These are phyloP conservation scores for Aspergillus novoparasiticus DNA, from an alignment of 2,329 filamentous ascomycete species.

Conservation along the genomic window DNA sequence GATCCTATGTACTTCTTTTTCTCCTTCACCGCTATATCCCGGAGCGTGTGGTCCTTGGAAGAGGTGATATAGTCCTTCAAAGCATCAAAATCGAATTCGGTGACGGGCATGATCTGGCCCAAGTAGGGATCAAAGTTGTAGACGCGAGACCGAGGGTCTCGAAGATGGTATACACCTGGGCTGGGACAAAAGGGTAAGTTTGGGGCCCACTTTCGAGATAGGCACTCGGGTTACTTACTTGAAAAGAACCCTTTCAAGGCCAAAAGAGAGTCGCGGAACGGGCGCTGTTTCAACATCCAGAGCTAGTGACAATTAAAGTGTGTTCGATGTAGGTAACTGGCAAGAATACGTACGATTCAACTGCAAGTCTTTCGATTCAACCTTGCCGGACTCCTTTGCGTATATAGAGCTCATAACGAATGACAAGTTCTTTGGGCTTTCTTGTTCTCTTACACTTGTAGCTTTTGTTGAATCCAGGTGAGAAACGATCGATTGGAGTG, in stretches of 20 bases:
- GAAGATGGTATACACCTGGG: constrained; percentile 85
- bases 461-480: constrained; percentile 5
- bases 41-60: constrained; percentile 75
- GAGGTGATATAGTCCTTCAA: constrained; percentile 88
- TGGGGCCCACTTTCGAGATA: background rate
- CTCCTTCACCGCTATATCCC: constrained; percentile 66
- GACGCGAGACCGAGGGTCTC: constrained; percentile 82
- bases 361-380: constrained; percentile 5
- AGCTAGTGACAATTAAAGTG: constrained; percentile 26
- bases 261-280: constrained; percentile 69
- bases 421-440: constrained; percentile 12
- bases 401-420: constrained; percentile 16
- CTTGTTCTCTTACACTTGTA: background rate
- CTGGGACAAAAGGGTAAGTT: constrained; percentile 30
- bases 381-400: constrained; percentile 8
- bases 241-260: constrained; percentile 88
- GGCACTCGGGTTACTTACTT: constrained; percentile 56
- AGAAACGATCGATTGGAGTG: constrained; percentile 8
- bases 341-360: constrained; percentile 18
- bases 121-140: constrained; percentile 98
- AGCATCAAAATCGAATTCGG: constrained; percentile 88
- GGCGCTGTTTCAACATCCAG: constrained; percentile 50
- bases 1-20: constrained; percentile 86
- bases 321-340: background rate
- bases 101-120: constrained; percentile 86